Conservation (phyloP, 1,139 yeast species). For the Pichia cactophila region DNA sequence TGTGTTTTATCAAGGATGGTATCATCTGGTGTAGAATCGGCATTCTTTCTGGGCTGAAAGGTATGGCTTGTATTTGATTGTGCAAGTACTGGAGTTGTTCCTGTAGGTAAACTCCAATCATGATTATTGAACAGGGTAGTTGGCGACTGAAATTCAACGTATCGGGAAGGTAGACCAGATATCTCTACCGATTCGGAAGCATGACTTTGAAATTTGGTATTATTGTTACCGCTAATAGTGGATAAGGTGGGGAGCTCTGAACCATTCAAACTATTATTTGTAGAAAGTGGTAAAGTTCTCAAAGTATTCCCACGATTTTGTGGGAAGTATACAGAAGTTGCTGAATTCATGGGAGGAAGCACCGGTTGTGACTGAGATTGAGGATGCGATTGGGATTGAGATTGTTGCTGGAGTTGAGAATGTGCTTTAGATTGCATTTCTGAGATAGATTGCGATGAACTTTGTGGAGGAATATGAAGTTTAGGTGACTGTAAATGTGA, state of each 20-base stretch:
- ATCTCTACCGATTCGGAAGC: conserved; percentile 29
- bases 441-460: conserved; percentile 3
- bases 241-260: neutral
- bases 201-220: neutral
- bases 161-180: conserved; percentile 44
- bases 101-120: conserved; percentile 29
- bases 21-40: neutral
- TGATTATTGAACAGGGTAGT: conserved; percentile 23
- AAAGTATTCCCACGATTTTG: conserved; percentile 1
- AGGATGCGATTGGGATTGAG: conserved; percentile 14
- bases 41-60: neutral
- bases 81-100: conserved; percentile 24
- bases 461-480: conserved; percentile 10
- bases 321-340: conserved; percentile 15
- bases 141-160: conserved; percentile 34
- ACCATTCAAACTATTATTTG: neutral
- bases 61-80: conserved; percentile 9
- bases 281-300: conserved; percentile 3
- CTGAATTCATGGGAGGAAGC: conserved; percentile 14
- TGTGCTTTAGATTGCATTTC: conserved; percentile 8
- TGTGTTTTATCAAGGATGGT: neutral
- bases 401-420: conserved; percentile 14
- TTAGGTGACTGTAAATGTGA: neutral
- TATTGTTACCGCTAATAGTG: neutral
- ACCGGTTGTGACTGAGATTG: conserved; percentile 10